Conservation (phyloP, 139 green algal species). For the Diplosphaera chodatii region DNA sequence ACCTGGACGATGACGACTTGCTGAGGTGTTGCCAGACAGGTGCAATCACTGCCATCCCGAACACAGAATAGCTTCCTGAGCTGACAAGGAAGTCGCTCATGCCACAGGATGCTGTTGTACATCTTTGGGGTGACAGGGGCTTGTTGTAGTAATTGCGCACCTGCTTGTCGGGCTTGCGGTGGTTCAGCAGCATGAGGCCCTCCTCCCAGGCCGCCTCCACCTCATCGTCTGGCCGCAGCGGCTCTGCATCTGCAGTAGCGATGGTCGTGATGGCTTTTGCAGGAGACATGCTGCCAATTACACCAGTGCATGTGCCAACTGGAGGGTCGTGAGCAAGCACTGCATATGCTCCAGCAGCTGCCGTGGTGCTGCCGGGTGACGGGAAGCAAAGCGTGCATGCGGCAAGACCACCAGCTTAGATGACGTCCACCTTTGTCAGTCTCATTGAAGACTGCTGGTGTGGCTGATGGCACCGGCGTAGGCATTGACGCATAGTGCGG, state of each 20-base stretch:
- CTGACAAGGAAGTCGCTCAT: too few species aligned
- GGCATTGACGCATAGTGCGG: neutral
- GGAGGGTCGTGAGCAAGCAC: too few species aligned
- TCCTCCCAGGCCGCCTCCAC: conserved; percentile 12
- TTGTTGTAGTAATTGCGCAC: neutral
- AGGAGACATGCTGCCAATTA: neutral
- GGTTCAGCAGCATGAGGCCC: neutral
- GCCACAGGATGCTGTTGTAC: too few species aligned
- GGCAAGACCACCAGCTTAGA: too few species aligned
- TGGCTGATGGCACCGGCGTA: conserved; percentile 9
- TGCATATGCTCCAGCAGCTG: too few species aligned
- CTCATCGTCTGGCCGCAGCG: conserved; percentile 12
- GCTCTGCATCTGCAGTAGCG: neutral
- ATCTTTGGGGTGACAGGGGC: too few species aligned
- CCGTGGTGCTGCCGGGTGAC: too few species aligned
- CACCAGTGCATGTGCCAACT: too few species aligned
- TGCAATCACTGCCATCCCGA: too few species aligned
- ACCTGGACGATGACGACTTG: conserved; percentile 17
- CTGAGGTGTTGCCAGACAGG: too few species aligned
- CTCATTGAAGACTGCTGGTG: neutral
- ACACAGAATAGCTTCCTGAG: too few species aligned
- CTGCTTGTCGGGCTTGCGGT: neutral
- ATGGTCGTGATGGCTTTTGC: neutral
- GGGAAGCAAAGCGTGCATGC: too few species aligned
- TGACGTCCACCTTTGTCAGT: neutral